Evolutionary conservation across 768 basidiomycete species (phyloP), one percentile per base, ranked within the genome.

Genomic region (Termitomyces eurrhizus): DNA sequence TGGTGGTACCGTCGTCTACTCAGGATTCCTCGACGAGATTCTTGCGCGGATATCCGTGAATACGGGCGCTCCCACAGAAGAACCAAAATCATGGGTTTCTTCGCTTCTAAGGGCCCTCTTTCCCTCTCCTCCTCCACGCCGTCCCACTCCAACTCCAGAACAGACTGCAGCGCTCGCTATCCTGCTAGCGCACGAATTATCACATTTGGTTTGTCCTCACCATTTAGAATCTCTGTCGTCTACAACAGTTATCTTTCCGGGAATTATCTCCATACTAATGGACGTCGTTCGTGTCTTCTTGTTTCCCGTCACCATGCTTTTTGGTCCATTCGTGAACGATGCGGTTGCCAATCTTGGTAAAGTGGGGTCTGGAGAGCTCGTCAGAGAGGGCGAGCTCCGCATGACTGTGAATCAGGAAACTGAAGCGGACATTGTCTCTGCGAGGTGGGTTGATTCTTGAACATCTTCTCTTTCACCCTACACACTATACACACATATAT

Each of bases 271-370:
- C 1, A 87, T 98, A 63, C 64, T 83, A 14, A 79, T 90, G n/a
- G 95, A 98, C 70, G 67, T 94, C 24, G 68, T 89, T 26, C 81
- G 95, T 45, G 87, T 93, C 2, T 70, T 94, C 36, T 74, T 95
- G 13, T 98, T 95, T 73, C 95, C 95, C 0, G 68, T 95, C 52
- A 97, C 92, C 4, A 93, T 92, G 89, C 68, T 95, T 9, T 86
- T 98, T 58, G 95, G 96, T 0, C 96, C 96, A 1, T 97, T 98
- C 70, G 86, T 98, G 60, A 95, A 96, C 68, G 96, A 99, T 66
- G 95, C 93, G 3, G 82, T 98, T 29, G 92, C 88, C 0, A 85
- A 90, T 55, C 66, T 94, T 56, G 88, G 92, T 29, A 88, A 87
- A 69, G 81, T 90, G 1, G 88, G 91, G 2, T 86, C 88, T 12